Evolutionary conservation across 768 basidiomycete species (phyloP).

Genomic region (Dioszegia aurantiaca): DNA sequence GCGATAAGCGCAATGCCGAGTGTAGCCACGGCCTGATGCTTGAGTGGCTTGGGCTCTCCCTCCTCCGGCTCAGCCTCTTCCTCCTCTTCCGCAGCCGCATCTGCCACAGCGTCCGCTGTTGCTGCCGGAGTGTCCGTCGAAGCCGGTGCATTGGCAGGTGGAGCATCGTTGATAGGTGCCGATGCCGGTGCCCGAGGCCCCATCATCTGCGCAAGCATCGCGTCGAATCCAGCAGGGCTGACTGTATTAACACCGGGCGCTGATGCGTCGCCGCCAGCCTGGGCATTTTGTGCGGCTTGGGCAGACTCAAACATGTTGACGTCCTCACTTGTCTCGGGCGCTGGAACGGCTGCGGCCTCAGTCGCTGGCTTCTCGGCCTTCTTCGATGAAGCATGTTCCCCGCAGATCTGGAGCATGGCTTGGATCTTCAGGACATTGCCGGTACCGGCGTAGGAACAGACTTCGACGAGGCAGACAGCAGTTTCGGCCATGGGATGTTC

Average conservation of each 20-base stretch:
- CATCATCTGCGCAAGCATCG: neutral
- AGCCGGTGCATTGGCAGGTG: slow-evolving; percentile 15
- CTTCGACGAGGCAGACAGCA: slow-evolving; percentile 85
- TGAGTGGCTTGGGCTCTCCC: slow-evolving; percentile 54
- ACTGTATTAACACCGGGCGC: neutral
- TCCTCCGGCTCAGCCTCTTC: slow-evolving; percentile 13
- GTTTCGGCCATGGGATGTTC: slow-evolving; percentile 88
- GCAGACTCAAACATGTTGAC: slow-evolving; percentile 29
- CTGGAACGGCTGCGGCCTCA: slow-evolving; percentile 16
- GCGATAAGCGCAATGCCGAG: slow-evolving; percentile 89
- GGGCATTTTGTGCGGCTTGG: slow-evolving; percentile 1
- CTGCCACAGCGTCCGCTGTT: slow-evolving; percentile 12
- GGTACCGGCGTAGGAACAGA: slow-evolving; percentile 90
- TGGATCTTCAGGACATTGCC: slow-evolving; percentile 94
- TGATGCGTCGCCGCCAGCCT: neutral
- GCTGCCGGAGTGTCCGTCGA: slow-evolving; percentile 4
- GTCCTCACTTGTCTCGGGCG: slow-evolving; percentile 28
- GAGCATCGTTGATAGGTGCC: neutral
- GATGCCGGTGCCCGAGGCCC: neutral
- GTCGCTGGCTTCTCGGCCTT: slow-evolving; percentile 26
- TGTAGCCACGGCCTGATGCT: slow-evolving; percentile 85
- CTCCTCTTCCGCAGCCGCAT: slow-evolving; percentile 18
- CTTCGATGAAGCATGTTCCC: slow-evolving; percentile 67
- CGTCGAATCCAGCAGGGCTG: slow-evolving; percentile 8
- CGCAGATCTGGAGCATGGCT: slow-evolving; percentile 84